Conservation (phyloP, 78 protist species). For the Bodo saltans region DNA sequence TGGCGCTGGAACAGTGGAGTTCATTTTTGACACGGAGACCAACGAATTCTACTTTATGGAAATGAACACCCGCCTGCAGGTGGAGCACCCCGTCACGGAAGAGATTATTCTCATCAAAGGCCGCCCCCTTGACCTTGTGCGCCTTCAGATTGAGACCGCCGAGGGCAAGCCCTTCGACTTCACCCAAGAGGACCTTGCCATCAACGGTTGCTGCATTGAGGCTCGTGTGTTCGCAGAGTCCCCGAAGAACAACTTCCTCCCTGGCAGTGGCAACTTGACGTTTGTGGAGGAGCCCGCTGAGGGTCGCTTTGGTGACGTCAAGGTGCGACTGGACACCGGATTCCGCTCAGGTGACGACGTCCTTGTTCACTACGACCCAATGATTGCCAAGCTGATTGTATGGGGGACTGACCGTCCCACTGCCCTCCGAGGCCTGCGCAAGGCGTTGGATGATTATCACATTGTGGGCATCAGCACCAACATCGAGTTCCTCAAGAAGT, state of each 20-base stretch:
- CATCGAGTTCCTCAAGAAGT: conserved; percentile 54
- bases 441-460: conserved; percentile 54
- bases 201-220: conserved; percentile 74
- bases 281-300: conserved; percentile 59
- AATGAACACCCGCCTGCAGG: conserved; percentile 83
- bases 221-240: conserved; percentile 88
- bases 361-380: conserved; percentile 79
- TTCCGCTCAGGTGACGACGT: conserved; percentile 83
- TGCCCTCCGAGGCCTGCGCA: conserved; percentile 34
- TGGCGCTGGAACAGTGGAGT: conserved; percentile 95
- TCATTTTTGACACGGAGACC: conserved; percentile 56
- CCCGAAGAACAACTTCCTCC: conserved; percentile 69
- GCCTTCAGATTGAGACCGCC: conserved; percentile 66
- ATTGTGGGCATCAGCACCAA: conserved; percentile 69
- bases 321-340: conserved; percentile 62
- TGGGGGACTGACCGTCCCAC: conserved; percentile 41
- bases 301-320: conserved; percentile 43
- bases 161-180: conserved; percentile 48
- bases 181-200: conserved; percentile 47
- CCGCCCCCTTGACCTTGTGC: conserved; percentile 68
- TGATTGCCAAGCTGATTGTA: conserved; percentile 86
- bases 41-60: conserved; percentile 81
- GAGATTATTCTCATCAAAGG: conserved; percentile 59
- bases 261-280: conserved; percentile 73
- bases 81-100: conserved; percentile 89